phyloP scores from a whole-genome alignment of 495 filamentous ascomycete species.

The Aspergillus wentii region DNA sequence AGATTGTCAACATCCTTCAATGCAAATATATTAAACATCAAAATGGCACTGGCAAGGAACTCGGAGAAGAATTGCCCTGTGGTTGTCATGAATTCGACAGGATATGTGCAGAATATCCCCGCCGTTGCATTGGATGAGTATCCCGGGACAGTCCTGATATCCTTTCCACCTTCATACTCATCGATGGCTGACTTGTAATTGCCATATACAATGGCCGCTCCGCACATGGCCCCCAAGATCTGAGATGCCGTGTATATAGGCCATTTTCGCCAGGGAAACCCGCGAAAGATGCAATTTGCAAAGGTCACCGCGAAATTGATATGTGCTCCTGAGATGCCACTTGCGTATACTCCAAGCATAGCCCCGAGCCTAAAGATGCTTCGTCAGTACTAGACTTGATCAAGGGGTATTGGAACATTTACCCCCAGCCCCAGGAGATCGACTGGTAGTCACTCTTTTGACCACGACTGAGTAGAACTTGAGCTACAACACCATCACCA shows the following conservation, averaged over 20 bases:
- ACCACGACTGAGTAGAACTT: conserved; percentile 48
- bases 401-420: conserved; percentile 16
- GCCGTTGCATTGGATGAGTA: conserved; percentile 53
- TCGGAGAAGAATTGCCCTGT: conserved; percentile 59
- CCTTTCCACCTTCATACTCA: conserved; percentile 47
- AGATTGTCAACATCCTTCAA: conserved; percentile 56
- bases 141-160: conserved; percentile 52
- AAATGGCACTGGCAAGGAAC: conserved; percentile 53
- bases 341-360: conserved; percentile 63
- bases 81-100: conserved; percentile 54
- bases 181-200: conserved; percentile 55
- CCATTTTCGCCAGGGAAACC: conserved; percentile 56
- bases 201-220: conserved; percentile 50
- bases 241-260: conserved; percentile 52
- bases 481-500: conserved; percentile 57
- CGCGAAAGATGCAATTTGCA: conserved; percentile 56
- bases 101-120: conserved; percentile 64
- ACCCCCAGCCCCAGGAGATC: conserved; percentile 62
- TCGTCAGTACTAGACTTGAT: conserved; percentile 2
- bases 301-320: conserved; percentile 65
- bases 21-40: conserved; percentile 66
- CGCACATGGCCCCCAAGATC: conserved; percentile 50
- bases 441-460: conserved; percentile 54
- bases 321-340: conserved; percentile 54
- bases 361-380: conserved; percentile 39